A percentile compares a stretch with the other conserved stretches of the same genome.
Conservation (phyloP, 192 early-diverging fungal species). For the Cladochytrium replicatum region DNA sequence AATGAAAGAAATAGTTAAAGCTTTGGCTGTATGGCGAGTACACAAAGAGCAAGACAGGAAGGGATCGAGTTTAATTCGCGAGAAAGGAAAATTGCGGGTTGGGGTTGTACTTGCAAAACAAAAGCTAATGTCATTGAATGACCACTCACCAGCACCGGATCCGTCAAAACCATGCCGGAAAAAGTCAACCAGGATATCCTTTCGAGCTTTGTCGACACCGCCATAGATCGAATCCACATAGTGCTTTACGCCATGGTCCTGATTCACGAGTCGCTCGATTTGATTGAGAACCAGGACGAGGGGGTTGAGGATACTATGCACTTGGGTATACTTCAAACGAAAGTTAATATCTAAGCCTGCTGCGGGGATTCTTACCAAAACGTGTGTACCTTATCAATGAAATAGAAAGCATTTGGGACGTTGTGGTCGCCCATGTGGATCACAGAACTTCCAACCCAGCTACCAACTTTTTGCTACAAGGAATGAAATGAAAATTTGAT, state of each 20-base stretch:
- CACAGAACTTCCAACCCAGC: slow-evolving; percentile 91
- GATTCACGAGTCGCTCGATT: slow-evolving; percentile 47
- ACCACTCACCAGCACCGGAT: slow-evolving; percentile 84
- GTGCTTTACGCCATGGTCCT: slow-evolving; percentile 45
- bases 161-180: slow-evolving; percentile 96
- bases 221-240: slow-evolving; percentile 69
- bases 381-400: slow-evolving; percentile 70
- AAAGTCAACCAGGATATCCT: slow-evolving; percentile 81
- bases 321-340: slow-evolving; percentile 78
- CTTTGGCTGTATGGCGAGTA: neutral
- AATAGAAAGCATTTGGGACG: slow-evolving; percentile 96
- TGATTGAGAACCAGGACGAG: slow-evolving; percentile 66
- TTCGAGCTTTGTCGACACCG: slow-evolving; percentile 45
- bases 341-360: neutral
- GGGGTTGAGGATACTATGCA: slow-evolving; percentile 89
- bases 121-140: no score
- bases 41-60: no score
- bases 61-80: no score
- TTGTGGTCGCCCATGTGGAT: slow-evolving; percentile 97
- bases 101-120: slow-evolving; percentile 48
- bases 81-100: no score
- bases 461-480: slow-evolving; percentile 47
- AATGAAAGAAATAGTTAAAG: neutral
- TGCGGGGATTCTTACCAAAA: neutral
- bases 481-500: neutral